Percentiles rank a stretch among this genome's conserved stretches.
Conservation (phyloP, 2,329 filamentous ascomycete genomes). For the Sphaerulina vaccinii region DNA sequence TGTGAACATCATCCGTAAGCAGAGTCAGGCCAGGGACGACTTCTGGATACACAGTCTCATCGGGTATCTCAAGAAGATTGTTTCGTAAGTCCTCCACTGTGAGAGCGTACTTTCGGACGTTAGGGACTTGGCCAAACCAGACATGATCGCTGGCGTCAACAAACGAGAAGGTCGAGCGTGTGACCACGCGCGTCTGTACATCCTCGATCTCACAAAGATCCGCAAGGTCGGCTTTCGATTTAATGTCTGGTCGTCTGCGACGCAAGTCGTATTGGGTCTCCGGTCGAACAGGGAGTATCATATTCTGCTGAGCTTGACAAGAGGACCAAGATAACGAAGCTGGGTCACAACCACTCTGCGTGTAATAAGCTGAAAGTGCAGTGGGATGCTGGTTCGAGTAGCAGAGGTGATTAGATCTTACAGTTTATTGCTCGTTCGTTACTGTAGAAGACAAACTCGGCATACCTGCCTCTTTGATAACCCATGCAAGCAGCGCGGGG, state of each 20-base stretch:
- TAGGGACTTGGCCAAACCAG: conserved; percentile 10
- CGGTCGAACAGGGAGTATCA: background rate
- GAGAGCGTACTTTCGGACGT: conserved; percentile 5
- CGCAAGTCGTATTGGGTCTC: background rate
- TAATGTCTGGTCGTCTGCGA: background rate
- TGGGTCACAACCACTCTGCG: too few species aligned
- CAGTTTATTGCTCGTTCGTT: too few species aligned
- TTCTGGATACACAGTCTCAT: conserved; percentile 1
- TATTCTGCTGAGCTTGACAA: background rate
- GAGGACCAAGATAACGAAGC: background rate
- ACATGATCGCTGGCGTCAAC: conserved; percentile 2
- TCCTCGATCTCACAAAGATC: conserved; percentile 4
- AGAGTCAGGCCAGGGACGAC: background rate
- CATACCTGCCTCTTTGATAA: too few species aligned
- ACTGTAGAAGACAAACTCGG: too few species aligned
- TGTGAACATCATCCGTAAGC: background rate
- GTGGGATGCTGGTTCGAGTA: too few species aligned
- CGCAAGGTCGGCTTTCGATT: background rate
- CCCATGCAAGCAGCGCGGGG: too few species aligned
- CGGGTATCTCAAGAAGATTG: background rate
- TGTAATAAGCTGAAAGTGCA: too few species aligned
- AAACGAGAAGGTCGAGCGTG: conserved; percentile 2
- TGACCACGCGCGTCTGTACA: conserved; percentile 1
- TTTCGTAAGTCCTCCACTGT: conserved; percentile 3
- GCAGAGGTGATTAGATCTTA: too few species aligned